Percentiles rank a stretch among this genome's conserved stretches.
phyloP scores from a whole-genome alignment of 1,284 basidiomycete genomes.

The Rhodotorula sp. region DNA sequence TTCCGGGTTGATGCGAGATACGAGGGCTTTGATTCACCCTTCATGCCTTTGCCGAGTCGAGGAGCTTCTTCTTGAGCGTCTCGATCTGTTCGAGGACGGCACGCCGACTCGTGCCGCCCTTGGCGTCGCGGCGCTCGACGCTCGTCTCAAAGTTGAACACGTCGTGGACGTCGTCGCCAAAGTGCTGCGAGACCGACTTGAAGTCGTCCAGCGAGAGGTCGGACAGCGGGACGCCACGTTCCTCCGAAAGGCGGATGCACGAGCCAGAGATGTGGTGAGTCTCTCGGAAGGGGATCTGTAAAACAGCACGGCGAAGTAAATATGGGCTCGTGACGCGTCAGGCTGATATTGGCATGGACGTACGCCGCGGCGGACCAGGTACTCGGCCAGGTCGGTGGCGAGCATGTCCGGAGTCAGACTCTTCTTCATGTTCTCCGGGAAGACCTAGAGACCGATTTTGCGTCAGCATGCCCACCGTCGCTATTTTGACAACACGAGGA shows the following conservation, averaged over 20 bases:
- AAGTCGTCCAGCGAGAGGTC: conserved; percentile 78
- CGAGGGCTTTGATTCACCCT: too few species aligned
- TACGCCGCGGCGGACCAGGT: conserved; percentile 95
- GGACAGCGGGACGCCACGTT: conserved; percentile 73
- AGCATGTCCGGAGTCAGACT: conserved; percentile 95
- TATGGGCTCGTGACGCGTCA: not conserved
- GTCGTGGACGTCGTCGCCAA: conserved; percentile 67
- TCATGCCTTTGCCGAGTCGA: conserved; percentile 8
- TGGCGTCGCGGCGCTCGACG: conserved; percentile 89
- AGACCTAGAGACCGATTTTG: conserved; percentile 58
- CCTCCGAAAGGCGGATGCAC: conserved; percentile 89
- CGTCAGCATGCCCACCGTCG: too few species aligned
- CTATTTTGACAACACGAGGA: not conserved
- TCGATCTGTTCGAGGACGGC: conserved; percentile 81
- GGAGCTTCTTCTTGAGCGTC: conserved; percentile 35
- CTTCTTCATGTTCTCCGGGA: conserved; percentile 81
- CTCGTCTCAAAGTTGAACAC: conserved; percentile 92
- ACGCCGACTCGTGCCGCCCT: conserved; percentile 81
- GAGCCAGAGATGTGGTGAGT: conserved; percentile 97
- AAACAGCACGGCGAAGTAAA: not conserved
- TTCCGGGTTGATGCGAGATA: not conserved
- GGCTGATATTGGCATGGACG: conserved; percentile 46
- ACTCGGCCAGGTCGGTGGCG: conserved; percentile 95
- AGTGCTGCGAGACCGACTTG: conserved; percentile 69
- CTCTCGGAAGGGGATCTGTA: conserved; percentile 82